Conservation (phyloP, 305 asterid genomes). For the Fraxinus greggii region DNA sequence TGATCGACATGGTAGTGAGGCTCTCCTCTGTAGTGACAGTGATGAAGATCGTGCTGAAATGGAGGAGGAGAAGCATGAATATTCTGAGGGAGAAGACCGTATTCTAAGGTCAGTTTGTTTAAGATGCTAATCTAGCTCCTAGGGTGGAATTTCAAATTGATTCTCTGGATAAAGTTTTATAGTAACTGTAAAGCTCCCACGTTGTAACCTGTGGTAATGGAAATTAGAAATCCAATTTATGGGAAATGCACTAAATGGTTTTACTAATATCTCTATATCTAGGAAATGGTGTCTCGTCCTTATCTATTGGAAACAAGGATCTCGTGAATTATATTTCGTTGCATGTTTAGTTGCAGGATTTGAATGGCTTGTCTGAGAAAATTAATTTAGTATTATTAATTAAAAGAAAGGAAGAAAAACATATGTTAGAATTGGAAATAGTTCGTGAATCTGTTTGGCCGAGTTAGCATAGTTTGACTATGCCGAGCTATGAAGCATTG, state of each 20-base stretch:
- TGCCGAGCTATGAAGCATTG: background rate
- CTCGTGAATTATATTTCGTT: background rate
- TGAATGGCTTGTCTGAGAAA: background rate
- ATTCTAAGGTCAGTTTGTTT: slow-evolving; percentile 58
- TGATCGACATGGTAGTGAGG: slow-evolving; percentile 86
- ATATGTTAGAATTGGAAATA: background rate
- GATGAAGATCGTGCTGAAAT: slow-evolving; percentile 75
- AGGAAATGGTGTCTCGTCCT: background rate
- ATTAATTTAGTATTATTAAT: slow-evolving; percentile 3
- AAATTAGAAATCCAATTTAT: background rate
- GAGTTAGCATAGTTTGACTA: background rate
- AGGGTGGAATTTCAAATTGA: background rate
- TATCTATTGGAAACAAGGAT: slow-evolving; percentile 5
- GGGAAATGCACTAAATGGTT: background rate
- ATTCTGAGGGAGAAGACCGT: slow-evolving; percentile 82
- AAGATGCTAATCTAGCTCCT: background rate
- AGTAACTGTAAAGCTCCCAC: background rate
- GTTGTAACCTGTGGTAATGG: background rate
- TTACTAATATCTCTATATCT: background rate
- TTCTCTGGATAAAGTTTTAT: background rate
- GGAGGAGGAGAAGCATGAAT: slow-evolving; percentile 68
- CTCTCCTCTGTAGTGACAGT: slow-evolving; percentile 93
- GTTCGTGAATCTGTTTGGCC: background rate
- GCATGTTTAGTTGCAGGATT: background rate
- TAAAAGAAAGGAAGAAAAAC: background rate